Base-by-base conservation (phyloP, 768 basidiomycete species). In the Naganishia kalamii region DNA sequence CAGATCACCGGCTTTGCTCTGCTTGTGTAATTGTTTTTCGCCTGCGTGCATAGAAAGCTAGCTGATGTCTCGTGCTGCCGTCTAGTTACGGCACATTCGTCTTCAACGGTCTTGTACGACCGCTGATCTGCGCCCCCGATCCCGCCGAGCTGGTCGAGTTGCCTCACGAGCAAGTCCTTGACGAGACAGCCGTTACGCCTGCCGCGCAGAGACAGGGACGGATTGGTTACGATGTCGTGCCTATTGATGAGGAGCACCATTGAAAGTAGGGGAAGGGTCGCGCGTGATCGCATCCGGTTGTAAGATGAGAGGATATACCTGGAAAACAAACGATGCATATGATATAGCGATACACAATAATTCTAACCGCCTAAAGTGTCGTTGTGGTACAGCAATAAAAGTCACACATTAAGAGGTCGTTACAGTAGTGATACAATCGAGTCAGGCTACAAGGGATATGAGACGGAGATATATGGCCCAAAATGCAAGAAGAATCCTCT, bases 21-120 rank as follows among this genome's bases (percentile, higher is more conserved):
- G 48, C 83, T 99, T 65, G 93, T 98, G 86, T 94, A 81, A 81
- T 89, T 84, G 10, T 37, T n/a, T 46, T 51, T 44, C 50, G 59
- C 60, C 63, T 47, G 67, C 64, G 49, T 60, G 52, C 60, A 65
- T 59, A 67, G 35, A 23, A 62, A 30, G 30, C 6, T 29, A 21
- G 33, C 43, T 60, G 47, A 41, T n/a, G 43, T 60, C 60, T 63
- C 59, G 32, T 10, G 21, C 12, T 32, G 21, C 60, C 35, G 37
- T 49, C 61, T 69, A 90, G 89, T 65, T 93, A 93, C 76, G 91
- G 91, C 74, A 93, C 91, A 84, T 93, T 94, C 82, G 81, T 92
- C 44, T 97, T 93, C 81, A 96, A 96, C 80, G 86, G 88, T 72
- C 82, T 96, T 32, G 83, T 94, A 63, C 78, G 79, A 29, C 89